A percentile compares a stretch with the other conserved stretches of the same genome.
Conservation (phyloP, 768 basidiomycete species). For the Rhizopogon salebrosus region DNA sequence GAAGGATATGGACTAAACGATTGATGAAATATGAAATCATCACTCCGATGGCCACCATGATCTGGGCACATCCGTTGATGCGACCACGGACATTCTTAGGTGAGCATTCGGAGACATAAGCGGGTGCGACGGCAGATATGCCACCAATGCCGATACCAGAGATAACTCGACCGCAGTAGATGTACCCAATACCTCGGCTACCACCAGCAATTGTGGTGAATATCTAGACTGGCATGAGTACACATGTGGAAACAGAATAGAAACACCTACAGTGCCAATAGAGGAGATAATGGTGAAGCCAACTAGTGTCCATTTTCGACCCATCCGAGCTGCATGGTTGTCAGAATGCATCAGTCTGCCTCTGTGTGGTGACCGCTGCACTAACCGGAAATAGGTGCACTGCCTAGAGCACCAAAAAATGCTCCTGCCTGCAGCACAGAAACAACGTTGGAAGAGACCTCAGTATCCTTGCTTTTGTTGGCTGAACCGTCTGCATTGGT, state of each 20-base stretch:
- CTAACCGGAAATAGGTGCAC: conserved; percentile 65
- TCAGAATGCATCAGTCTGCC: background rate
- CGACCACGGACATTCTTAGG: conserved; percentile 85
- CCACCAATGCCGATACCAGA: conserved; percentile 79
- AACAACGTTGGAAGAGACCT: conserved; percentile 68
- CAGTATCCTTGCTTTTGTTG: conserved; percentile 36
- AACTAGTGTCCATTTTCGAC: conserved; percentile 61
- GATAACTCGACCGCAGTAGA: conserved; percentile 78
- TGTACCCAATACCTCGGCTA: conserved; percentile 53
- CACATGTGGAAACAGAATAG: background rate
- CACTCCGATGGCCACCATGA: conserved; percentile 80
- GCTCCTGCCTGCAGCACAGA: too few species aligned
- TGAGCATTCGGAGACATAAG: conserved; percentile 82
- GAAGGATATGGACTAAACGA: conserved; percentile 38
- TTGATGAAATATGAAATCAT: conserved; percentile 85
- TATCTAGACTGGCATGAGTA: conserved; percentile 35
- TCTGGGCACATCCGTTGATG: conserved; percentile 82
- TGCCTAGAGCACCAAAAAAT: too few species aligned
- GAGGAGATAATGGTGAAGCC: conserved; percentile 58
- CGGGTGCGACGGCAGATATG: conserved; percentile 77
- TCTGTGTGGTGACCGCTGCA: conserved; percentile 1
- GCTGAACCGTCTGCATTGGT: conserved; percentile 36
- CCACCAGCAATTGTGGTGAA: conserved; percentile 64
- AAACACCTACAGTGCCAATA: conserved; percentile 58
- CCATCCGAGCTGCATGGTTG: conserved; percentile 46